Evolutionary conservation across 345 rosid species (phyloP), one percentile per base, ranked within the genome.

Genomic region (Durio zibethinus): DNA sequence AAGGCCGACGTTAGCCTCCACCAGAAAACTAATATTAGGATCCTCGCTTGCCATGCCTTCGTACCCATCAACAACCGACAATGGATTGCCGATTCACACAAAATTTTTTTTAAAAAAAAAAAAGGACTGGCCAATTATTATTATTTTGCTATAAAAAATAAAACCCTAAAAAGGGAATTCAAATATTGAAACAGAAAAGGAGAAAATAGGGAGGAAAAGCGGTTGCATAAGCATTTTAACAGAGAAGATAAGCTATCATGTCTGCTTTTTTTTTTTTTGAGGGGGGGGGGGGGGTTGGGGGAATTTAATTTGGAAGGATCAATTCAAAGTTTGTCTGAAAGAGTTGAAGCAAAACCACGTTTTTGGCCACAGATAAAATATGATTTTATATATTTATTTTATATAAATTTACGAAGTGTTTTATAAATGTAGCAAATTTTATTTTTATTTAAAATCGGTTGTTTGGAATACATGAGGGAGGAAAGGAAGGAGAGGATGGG

Each of bases 1-100:
- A 60, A 75, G 56, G 83, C 60, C 63, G 54, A 73, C 43, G 82
- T 45, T 33, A 83, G 82, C 40, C 81, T 87, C 67, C 82, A 82
- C 64, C 74, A 87, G 25, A 84, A 64, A 61, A 85, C 12, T 65
- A 86, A 59, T 59, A 86, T 47, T 36, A 74, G 54, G 84, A 90
- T 82, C 86, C 75, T 63, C 73, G 81, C 72, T 80, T 70, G 79
- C 84, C 83, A 81, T 79, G 79, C 78, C 82, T 82, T 73, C 73
- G 59, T 47, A 78, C 70, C 83, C 86, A 84, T 84, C 80, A 21
- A 59, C 63, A 47, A 40, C 66, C 74, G 56, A 68, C 74, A 57
- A 42, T 23, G 57, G n/a, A 60, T 60, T 27, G 63, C 72, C 73
- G 31, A 75, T 66, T 23, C 36, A 64, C 16, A 38, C 61, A 36